Conservation (phyloP, 306 rosid species). For the Neltuma alba region DNA sequence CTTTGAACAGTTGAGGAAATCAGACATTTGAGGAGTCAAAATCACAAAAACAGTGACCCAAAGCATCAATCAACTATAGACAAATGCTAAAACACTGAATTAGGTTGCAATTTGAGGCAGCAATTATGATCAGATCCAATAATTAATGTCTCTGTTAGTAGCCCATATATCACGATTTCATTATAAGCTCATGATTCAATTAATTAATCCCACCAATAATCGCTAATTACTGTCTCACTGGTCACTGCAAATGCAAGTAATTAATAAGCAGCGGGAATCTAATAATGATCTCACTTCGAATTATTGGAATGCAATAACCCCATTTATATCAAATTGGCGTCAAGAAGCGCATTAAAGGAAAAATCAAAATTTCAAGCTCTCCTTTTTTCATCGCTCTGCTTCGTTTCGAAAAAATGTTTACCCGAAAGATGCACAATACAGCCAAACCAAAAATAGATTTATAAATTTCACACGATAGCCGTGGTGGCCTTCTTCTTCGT, state of each 20-base stretch:
- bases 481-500: not conserved
- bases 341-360: not conserved
- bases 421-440: not conserved
- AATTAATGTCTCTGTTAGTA: not conserved
- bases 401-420: not conserved
- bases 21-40: not conserved
- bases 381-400: not conserved
- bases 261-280: constrained; percentile 2
- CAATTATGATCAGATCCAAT: not conserved
- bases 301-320: constrained; percentile 1
- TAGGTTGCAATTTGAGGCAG: not conserved
- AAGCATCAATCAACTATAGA: not conserved
- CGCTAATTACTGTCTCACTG: not conserved
- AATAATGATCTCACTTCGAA: constrained; percentile 4
- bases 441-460: not conserved
- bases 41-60: not conserved
- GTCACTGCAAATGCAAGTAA: constrained; percentile 17
- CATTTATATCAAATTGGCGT: not conserved
- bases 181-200: not conserved
- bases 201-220: not conserved
- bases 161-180: not conserved
- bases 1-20: not conserved
- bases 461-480: not conserved
- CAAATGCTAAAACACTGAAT: not conserved
- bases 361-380: not conserved